These are phyloP conservation scores for Lonicera japonica DNA, from an alignment of 129 eudicot genomes.

Conservation along the genomic window DNA sequence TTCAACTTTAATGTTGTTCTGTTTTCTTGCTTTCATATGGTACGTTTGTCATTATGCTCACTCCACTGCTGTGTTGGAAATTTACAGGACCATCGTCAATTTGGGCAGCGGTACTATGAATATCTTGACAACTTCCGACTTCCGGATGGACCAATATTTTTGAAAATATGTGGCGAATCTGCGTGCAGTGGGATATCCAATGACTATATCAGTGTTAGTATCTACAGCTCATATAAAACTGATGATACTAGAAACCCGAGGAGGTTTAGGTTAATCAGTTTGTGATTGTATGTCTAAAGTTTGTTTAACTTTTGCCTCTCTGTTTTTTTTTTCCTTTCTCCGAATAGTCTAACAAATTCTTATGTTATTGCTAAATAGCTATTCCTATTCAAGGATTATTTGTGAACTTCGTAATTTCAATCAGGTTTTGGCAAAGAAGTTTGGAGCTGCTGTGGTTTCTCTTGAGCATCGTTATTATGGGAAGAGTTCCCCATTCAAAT, in stretches of 20 bases:
- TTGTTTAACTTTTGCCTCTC: neutral
- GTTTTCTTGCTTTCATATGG: too few relatives aligned
- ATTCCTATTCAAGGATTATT: neutral
- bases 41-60: neutral
- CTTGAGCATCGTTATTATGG: conserved; percentile 97
- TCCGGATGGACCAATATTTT: conserved; percentile 91
- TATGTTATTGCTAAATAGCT: conserved; percentile 1
- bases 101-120: conserved; percentile 74
- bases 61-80: conserved; percentile 3
- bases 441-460: conserved; percentile 94
- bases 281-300: neutral
- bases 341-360: neutral
- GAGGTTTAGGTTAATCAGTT: neutral
- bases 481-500: conserved; percentile 80
- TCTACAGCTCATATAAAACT: conserved; percentile 3
- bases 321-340: neutral
- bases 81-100: conserved; percentile 81
- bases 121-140: conserved; percentile 60
- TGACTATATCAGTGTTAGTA: conserved; percentile 72
- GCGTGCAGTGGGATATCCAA: conserved; percentile 76
- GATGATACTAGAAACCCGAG: neutral
- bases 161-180: conserved; percentile 84
- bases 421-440: conserved; percentile 84
- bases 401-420: conserved; percentile 10
- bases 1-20: neutral